These are phyloP conservation scores for Exidia glandulosa DNA, from an alignment of 768 basidiomycete genomes.

Conservation along the genomic window DNA sequence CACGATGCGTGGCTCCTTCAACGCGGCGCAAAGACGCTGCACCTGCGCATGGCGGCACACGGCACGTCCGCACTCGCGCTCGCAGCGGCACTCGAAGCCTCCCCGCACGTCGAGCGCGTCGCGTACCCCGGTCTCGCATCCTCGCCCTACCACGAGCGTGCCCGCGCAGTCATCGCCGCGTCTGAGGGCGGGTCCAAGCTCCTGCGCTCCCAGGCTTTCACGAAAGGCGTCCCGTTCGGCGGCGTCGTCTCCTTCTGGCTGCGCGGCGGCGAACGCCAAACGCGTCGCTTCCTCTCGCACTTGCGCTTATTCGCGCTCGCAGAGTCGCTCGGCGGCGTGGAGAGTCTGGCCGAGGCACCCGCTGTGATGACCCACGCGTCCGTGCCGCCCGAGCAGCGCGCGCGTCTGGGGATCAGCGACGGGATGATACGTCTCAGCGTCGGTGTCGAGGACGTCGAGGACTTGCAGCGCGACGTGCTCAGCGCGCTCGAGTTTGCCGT, in stretches of 20 bases:
- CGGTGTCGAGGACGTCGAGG: constrained; percentile 80
- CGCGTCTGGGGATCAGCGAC: constrained; percentile 62
- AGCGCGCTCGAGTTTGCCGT: constrained; percentile 45
- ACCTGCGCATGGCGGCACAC: constrained; percentile 78
- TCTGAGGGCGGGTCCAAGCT: constrained; percentile 10
- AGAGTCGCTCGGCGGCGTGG: constrained; percentile 85
- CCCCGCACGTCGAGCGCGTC: constrained; percentile 61
- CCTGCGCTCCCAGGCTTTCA: neutral
- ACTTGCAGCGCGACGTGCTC: constrained; percentile 63
- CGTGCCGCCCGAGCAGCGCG: constrained; percentile 58
- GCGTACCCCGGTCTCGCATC: constrained; percentile 74
- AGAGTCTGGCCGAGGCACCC: constrained; percentile 82
- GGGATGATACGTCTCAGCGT: constrained; percentile 72
- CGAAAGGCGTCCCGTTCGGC: constrained; percentile 68
- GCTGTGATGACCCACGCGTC: constrained; percentile 77
- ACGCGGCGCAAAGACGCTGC: constrained; percentile 84
- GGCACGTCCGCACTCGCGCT: constrained; percentile 73
- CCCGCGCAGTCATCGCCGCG: constrained; percentile 29
- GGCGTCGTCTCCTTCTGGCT: constrained; percentile 80
- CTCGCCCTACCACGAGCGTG: constrained; percentile 55
- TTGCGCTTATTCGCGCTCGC: constrained; percentile 69
- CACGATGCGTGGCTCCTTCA: constrained; percentile 87
- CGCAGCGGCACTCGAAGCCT: constrained; percentile 46
- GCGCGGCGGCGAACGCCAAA: constrained; percentile 27
- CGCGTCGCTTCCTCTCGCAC: constrained; percentile 56